These are phyloP conservation scores for Ilex asprella DNA, from an alignment of 257 asterid genomes.

Conservation along the genomic window DNA sequence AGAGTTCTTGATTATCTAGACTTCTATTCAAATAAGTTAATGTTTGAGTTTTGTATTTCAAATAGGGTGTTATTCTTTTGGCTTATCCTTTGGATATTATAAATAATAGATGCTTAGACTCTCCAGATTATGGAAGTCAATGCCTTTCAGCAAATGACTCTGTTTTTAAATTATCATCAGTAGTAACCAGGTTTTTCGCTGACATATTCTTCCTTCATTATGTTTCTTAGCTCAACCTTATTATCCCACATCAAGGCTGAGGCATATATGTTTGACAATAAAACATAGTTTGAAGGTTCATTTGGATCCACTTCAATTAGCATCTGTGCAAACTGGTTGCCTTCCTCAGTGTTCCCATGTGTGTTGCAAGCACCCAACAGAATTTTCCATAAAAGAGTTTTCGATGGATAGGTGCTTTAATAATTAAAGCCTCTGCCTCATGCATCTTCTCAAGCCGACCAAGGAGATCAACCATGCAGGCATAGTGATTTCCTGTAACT, in stretches of 20 bases:
- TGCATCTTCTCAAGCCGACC: not conserved
- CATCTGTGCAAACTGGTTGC: not conserved
- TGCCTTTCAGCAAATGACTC: too few species aligned
- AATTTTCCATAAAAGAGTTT: not conserved
- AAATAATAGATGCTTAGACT: too few species aligned
- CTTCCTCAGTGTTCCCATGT: not conserved
- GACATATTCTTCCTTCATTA: not conserved
- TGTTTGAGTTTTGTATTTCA: too few species aligned
- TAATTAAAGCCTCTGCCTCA: slow-evolving; percentile 1
- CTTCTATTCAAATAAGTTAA: too few species aligned
- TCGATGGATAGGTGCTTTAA: not conserved
- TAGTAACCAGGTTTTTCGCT: not conserved
- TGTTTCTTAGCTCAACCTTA: not conserved
- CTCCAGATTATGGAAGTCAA: too few species aligned
- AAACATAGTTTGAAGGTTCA: slow-evolving; percentile 1
- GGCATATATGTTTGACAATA: not conserved
- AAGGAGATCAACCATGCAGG: slow-evolving; percentile 3
- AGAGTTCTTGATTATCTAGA: too few species aligned
- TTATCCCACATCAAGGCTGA: not conserved
- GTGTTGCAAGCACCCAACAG: slow-evolving; percentile 1
- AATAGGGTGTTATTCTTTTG: too few species aligned
- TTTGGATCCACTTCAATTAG: not conserved
- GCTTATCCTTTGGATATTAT: too few species aligned
- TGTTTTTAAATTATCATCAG: too few species aligned
- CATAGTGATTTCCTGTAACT: not conserved